Conservation (phyloP, 345 rosid genomes). For the Salix viminalis region DNA sequence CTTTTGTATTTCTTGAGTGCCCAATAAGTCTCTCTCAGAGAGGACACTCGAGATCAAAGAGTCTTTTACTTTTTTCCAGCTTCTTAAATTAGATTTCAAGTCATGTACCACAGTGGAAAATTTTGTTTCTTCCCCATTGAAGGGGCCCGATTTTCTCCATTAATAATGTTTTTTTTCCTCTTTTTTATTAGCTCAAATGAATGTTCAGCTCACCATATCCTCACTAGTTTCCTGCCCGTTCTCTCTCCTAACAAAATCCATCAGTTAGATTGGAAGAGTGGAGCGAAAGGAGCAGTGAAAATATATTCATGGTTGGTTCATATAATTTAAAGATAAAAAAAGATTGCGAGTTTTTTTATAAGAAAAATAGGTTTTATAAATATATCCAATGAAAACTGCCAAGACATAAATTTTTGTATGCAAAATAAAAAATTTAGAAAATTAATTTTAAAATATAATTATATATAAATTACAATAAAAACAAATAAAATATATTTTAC, state of each 20-base stretch:
- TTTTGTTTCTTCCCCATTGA: not conserved
- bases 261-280: too few species aligned
- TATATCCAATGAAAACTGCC: too few species aligned
- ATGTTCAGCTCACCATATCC: not conserved
- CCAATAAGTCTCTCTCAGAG: not conserved
- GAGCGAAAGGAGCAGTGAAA: too few species aligned
- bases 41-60: not conserved
- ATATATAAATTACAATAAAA: too few species aligned
- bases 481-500: too few species aligned
- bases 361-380: too few species aligned
- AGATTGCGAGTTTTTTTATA: too few species aligned
- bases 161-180: not conserved
- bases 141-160: not conserved
- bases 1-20: slow-evolving; percentile 1
- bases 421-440: too few species aligned
- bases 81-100: slow-evolving; percentile 3
- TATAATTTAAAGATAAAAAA: too few species aligned
- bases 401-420: too few species aligned
- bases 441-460: too few species aligned
- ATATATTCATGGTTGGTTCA: too few species aligned
- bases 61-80: not conserved
- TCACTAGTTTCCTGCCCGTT: not conserved
- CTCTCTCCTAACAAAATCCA: not conserved
- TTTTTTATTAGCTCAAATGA: not conserved
- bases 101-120: not conserved